phyloP scores from a whole-genome alignment of 73 alveolate genomes.

The Paramecium caudatum region DNA sequence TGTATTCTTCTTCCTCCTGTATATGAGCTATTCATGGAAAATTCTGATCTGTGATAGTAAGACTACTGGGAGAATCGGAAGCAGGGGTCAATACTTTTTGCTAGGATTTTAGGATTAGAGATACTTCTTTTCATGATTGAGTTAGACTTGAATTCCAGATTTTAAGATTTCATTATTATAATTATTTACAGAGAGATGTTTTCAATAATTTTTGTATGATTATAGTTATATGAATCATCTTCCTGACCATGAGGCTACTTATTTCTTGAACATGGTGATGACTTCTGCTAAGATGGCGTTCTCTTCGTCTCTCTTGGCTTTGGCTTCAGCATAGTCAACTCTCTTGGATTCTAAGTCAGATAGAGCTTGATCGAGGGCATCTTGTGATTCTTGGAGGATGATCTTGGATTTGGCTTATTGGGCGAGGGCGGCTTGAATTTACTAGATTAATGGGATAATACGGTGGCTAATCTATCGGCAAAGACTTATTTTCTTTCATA shows the following conservation, averaged over 20 bases:
- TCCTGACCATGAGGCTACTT: conserved; percentile 72
- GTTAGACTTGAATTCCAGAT: too few relatives aligned
- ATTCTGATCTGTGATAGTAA: too few relatives aligned
- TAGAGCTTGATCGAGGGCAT: conserved; percentile 64
- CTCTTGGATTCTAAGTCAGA: conserved; percentile 59
- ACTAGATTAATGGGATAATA: neutral
- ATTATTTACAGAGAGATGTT: too few relatives aligned
- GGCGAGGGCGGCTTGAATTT: conserved; percentile 65
- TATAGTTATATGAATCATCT: conserved; percentile 64
- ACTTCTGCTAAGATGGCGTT: conserved; percentile 64
- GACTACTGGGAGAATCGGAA: too few relatives aligned
- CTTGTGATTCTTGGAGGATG: conserved; percentile 58
- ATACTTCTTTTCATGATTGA: too few relatives aligned
- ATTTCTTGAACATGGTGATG: conserved; percentile 57
- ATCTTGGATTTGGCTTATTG: conserved; percentile 62
- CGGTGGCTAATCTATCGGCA: conserved; percentile 71
- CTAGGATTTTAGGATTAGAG: too few relatives aligned
- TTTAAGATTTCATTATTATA: too few relatives aligned
- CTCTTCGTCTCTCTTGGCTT: conserved; percentile 68
- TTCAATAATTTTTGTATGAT: too few relatives aligned
- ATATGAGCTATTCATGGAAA: too few relatives aligned
- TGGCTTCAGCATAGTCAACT: conserved; percentile 59
- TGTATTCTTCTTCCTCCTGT: too few relatives aligned
- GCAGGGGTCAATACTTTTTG: too few relatives aligned
- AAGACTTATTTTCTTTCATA: conserved; percentile 63